These are phyloP conservation scores for Apiosordaria backusii DNA, from an alignment of 495 filamentous ascomycete species.

Conservation along the genomic window DNA sequence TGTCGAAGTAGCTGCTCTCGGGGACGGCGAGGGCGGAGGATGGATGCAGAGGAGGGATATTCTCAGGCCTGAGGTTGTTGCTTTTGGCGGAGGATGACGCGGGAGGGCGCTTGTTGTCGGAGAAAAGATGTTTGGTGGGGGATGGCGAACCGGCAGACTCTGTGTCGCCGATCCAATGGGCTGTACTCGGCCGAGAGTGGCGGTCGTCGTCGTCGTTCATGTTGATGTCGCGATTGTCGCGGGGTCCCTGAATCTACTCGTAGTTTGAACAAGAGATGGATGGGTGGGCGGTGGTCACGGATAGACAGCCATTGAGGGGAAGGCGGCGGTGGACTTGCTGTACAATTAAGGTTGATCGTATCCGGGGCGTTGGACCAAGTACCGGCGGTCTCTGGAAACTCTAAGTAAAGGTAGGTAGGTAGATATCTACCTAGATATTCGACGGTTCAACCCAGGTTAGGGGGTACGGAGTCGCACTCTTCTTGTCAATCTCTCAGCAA, in stretches of 20 bases:
- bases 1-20: constrained; percentile 45
- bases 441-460: neutral
- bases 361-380: neutral
- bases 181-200: constrained; percentile 25
- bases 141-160: constrained; percentile 1
- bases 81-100: constrained; percentile 11
- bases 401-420: neutral
- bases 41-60: constrained; percentile 27
- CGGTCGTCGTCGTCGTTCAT: constrained; percentile 25
- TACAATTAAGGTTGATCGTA: neutral
- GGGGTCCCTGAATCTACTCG: neutral
- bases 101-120: constrained; percentile 18
- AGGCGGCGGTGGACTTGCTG: neutral
- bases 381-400: neutral
- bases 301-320: neutral
- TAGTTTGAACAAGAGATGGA: neutral
- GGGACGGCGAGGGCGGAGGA: constrained; percentile 19
- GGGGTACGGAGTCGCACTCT: neutral
- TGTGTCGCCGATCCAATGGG: constrained; percentile 15
- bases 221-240: constrained; percentile 4
- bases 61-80: constrained; percentile 21
- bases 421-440: neutral
- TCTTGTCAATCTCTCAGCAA: neutral
- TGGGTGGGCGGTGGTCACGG: neutral
- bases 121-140: constrained; percentile 8